Base-by-base conservation (phyloP, 2,329 filamentous ascomycete genomes). In the Calonectria pseudoturangicola region DNA sequence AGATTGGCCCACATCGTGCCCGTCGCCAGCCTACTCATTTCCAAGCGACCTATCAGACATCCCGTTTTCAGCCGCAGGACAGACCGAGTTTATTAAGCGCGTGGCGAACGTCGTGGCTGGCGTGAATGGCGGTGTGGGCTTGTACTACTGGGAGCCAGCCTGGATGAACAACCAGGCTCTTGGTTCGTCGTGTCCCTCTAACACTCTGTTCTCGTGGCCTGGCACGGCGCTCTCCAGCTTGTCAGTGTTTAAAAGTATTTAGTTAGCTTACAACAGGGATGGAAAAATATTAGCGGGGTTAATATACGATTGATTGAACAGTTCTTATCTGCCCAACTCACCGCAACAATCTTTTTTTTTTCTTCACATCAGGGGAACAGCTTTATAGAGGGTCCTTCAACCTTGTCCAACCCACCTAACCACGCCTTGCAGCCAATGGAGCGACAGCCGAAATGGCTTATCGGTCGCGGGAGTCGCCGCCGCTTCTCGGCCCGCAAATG, bases 121-220 rank as follows among this genome's bases (percentile, higher is more conserved):
- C 1, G 88, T 91, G 0, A 85, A 82, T 1, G 87, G 88, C 1
- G 92, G 92, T 0, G 82, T 85, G 33, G 93, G 92, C 0, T 54
- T 95, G 9, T 94, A 92, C 74, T 95, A 94, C 76, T 95, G 93
- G 93, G 93, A 95, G 81, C 92, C 92, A 0, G 91, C 90, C 0
- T 95, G 92, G 92, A 86, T 94, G 74, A 86, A 91, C 50, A 94
- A 94, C 82, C 88, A 89, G 13, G 88, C 83, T 0, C 82, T 94
- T 65, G 92, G 92, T 2, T 93, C 91, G 21, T 92, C 91, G 50
- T 94, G 92, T 79, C 84, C 86, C 21, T 90, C 91, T 76, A 93
- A 92, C 82, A 85, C 91, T 54, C 87, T 94, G 87, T 91, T 93
- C 66, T 84, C 87, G 70, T 87, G 85, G 74, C 85, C 86, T 2